Percentiles rank a stretch among this genome's conserved stretches.
Evolutionary conservation across 345 rosid species (phyloP).

Genomic region (Schrenkiella parvula): DNA sequence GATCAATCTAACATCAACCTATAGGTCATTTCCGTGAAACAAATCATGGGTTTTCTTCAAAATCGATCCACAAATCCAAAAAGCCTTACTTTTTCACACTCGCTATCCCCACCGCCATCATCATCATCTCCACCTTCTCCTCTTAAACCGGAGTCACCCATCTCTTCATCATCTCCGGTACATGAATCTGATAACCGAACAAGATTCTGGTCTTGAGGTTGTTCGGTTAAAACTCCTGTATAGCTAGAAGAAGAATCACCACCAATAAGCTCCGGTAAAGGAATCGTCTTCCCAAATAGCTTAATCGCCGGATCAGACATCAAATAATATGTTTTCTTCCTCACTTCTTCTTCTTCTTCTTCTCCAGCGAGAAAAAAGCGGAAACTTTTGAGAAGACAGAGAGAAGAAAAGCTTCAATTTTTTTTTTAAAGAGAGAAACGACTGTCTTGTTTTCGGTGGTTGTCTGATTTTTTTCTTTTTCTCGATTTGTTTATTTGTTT

Average conservation of each 20-base stretch:
- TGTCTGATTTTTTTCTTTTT: not conserved
- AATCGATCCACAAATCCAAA: slow-evolving; percentile 15
- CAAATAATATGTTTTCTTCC: not conserved
- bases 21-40: not conserved
- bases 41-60: slow-evolving; percentile 6
- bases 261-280: slow-evolving; percentile 52
- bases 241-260: slow-evolving; percentile 12
- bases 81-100: slow-evolving; percentile 33
- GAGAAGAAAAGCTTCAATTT: not conserved
- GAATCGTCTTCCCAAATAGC: slow-evolving; percentile 85
- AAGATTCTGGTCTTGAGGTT: slow-evolving; percentile 41
- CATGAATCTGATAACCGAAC: slow-evolving; percentile 37
- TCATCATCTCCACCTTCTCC: not conserved
- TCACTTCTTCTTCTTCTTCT: not conserved
- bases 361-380: slow-evolving; percentile 25
- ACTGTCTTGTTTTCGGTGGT: slow-evolving; percentile 32
- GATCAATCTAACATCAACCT: slow-evolving; percentile 20
- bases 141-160: slow-evolving; percentile 10
- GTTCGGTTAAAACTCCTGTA: slow-evolving; percentile 19
- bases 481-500: slow-evolving; percentile 9
- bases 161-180: slow-evolving; percentile 25
- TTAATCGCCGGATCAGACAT: slow-evolving; percentile 95
- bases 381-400: slow-evolving; percentile 28
- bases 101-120: slow-evolving; percentile 33
- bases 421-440: slow-evolving; percentile 16